Conservation (phyloP, 176 grass and related monocot genomes). For the Juncus effusus region DNA sequence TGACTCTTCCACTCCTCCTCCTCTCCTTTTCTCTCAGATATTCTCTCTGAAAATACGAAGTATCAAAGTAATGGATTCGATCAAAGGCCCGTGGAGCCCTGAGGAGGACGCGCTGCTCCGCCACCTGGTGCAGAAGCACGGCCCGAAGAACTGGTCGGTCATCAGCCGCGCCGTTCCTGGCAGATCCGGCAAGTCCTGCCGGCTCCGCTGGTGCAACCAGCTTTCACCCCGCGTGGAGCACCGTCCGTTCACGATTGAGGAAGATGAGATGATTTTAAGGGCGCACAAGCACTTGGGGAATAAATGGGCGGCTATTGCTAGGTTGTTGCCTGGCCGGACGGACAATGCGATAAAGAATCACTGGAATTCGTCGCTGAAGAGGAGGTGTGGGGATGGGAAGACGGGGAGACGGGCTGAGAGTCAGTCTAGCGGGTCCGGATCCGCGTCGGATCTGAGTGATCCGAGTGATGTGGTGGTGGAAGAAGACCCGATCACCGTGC, state of each 20-base stretch:
- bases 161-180: conserved; percentile 71
- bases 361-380: conserved; percentile 97
- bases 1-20: not conserved
- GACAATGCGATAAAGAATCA: conserved; percentile 99
- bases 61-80: conserved; percentile 19
- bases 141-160: conserved; percentile 86
- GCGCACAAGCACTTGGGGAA: conserved; percentile 73
- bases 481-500: conserved; percentile 64
- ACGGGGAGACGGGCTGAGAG: not conserved
- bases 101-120: conserved; percentile 91
- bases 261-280: conserved; percentile 67
- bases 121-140: conserved; percentile 63
- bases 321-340: conserved; percentile 72
- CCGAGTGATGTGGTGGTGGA: conserved; percentile 34
- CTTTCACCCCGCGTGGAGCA: conserved; percentile 96
- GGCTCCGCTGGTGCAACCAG: conserved; percentile 98
- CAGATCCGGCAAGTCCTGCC: conserved; percentile 88
- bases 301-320: conserved; percentile 90
- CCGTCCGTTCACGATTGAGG: conserved; percentile 77
- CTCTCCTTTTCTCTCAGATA: not conserved
- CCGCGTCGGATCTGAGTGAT: conserved; percentile 49
- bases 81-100: conserved; percentile 91
- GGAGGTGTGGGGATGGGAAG: conserved; percentile 14
- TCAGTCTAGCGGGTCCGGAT: conserved; percentile 42
- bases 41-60: not conserved